Evolutionary conservation across 2,329 filamentous ascomycete genomes (phyloP), one percentile per base, ranked within the genome.

Genomic region (Phoma sp.): DNA sequence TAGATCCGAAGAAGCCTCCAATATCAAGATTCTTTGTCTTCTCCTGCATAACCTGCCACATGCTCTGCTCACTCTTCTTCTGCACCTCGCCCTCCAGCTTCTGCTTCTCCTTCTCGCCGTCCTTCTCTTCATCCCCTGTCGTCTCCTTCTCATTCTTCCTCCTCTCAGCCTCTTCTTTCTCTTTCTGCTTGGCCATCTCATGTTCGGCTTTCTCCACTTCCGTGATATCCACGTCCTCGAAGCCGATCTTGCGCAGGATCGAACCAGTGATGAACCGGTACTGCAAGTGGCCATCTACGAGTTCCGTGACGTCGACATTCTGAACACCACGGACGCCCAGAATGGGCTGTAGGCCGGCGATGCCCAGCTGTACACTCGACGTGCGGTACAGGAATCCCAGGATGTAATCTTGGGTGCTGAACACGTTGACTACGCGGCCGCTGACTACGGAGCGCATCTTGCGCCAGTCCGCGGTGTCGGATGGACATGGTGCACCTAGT

Each of bases 351-450:
- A 98, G 78, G 0, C 93, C 94, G 0, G 92, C 92, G 37, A 96
- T 85, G 3, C 93, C 93, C 36, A 90, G 83, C 61, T 95, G 89
- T 25, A 96, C 84, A 55, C 88, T 92, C 36, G 90, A 92, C 2
- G 91, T 88, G 39, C 93, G 87, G 73, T 97, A 96, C 17, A 96
- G 80, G 71, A 96, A 94, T 1, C 87, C 92, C 1, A 97, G 85
- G 29, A 97, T 87, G 68, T 91, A 90, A 74, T 97, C 93, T 57
- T 95, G 93, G 47, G 88, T 86, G 1, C 91, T 94, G 76, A 89
- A 96, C 8, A 94, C 91, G 65, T 97, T 97, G 65, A 96, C 89
- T 7, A 96, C 82, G 53, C 89, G 85, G 2, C 93, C 92, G 1
- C 88, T 85, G 0, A 96, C 92, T 0, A 94, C 91, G 39, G 85